Base-by-base conservation (phyloP, 495 filamentous ascomycete genomes). In the Hyphodiscus hymeniophilus region DNA sequence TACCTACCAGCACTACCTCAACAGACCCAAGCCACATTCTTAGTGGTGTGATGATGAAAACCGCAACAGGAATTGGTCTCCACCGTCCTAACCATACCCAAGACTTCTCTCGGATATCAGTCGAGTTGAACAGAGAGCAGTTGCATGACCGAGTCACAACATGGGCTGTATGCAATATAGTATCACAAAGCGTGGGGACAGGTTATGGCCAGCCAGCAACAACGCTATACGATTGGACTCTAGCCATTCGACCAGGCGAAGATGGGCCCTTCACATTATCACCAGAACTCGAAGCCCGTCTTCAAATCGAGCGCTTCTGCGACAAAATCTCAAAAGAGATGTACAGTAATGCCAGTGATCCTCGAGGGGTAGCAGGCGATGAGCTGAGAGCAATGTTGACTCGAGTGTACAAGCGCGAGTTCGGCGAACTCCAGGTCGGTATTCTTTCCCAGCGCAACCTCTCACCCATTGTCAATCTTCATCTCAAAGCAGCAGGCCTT, bases 151-250 rank as follows among this genome's bases (percentile, higher is more conserved):
- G 90, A 45, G 81, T 95, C 36, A 77, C 80, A 48, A 95, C 89
- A 0, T 95, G 89, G 89, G 89, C 88, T 13, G 81, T 87, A 10
- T 91, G 87, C 60, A 95, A 95, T 60, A 87, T 92, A 58, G 88
- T 94, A 38, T 82, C 88, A n/a, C 89, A 95, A 63, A 86, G 84
- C 44, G 82, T 94, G 47, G 85, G 87, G 7, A 95, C 89, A 7
- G 89, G 88, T 13, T 89, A 94, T 61, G 89, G 89, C 28, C 89
- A 94, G 59, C 89, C 89, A 5, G 84, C 89, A 1, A 82, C 84
- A n/a, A 89, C 84, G 5, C 60, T 90, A 11, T 95, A 92, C 58
- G 89, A 94, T 63, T 91, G 85, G 80, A 89, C 88, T 0, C 61
- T 94, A 31, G 79, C 77, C 7, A 70, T 81, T 17, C 73, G 74